Base-by-base conservation (phyloP, 202 grass and related monocot species). In the Alloteropsis angusta region DNA sequence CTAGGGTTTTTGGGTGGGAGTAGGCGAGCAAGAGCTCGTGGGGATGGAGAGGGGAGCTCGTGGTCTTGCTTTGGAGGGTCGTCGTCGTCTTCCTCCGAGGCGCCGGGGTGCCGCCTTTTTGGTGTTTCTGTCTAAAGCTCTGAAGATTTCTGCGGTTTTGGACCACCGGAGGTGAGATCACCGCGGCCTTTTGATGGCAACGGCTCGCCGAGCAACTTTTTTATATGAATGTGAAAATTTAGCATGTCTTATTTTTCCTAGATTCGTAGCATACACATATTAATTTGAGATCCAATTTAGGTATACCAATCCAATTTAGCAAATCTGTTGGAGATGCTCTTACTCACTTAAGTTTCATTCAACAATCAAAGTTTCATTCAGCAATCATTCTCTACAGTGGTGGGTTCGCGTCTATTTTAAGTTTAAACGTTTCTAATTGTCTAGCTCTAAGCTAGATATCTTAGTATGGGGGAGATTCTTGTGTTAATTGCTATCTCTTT, bases 31-130 rank as follows among this genome's bases (percentile, higher is more conserved):
- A 49, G 67, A 48, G 82, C 75, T 50, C 44, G 76, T 65, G 60
- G 60, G 54, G 30, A 17, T 18, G 54, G 43, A 8, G 6, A 19
- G 9, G 55, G 39, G 19, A 48, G 76, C 75, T 71, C 82, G 86
- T 91, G 84, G 86, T 83, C 54, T 88, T 58, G 86, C 86, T 88
- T 85, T 58, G 52, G 71, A 50, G 64, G 73, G 82, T 72, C 82
- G 82, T 72, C 82, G 87, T 85, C 87, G 72, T 85, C 87, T 81
- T 85, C 87, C 72, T 85, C 87, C 73, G 77, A 84, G 65, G 42
- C 60, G 72, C 71, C 49, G 26, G 57, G 76, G 82, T 89, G 78
- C 82, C 78, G 77, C 77, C 82, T 82, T 85, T 84, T 88, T 80
- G 64, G 65, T 75, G 59, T 63, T 60, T 60, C 77, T 26, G 77